phyloP scores from a whole-genome alignment of 2,329 filamentous ascomycete genomes.

The Pseudocercospora pini-densiflorae region DNA sequence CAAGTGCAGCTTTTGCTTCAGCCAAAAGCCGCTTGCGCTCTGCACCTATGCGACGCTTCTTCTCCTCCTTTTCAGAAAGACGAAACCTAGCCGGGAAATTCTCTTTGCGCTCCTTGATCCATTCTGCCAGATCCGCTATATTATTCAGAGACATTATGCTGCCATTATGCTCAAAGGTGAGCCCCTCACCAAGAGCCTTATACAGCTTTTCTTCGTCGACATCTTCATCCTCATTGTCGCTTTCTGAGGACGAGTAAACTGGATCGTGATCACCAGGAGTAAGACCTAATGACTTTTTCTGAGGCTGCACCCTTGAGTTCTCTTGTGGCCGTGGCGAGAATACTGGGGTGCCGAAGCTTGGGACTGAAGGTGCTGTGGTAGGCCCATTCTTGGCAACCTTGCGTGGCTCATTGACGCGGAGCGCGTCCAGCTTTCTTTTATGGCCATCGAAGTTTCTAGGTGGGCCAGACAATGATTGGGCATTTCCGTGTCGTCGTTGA shows the following conservation, averaged over 20 bases:
- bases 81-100: slow-evolving; percentile 80
- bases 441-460: slow-evolving; percentile 33
- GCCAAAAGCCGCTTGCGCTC: slow-evolving; percentile 42
- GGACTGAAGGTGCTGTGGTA: slow-evolving; percentile 37
- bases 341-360: slow-evolving; percentile 38
- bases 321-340: slow-evolving; percentile 10
- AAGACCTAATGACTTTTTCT: slow-evolving; percentile 72
- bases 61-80: slow-evolving; percentile 58
- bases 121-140: slow-evolving; percentile 72
- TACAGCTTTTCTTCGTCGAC: slow-evolving; percentile 69
- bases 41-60: slow-evolving; percentile 36
- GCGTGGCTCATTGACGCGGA: slow-evolving; percentile 27
- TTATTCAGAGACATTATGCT: slow-evolving; percentile 58
- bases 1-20: slow-evolving; percentile 22
- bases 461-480: slow-evolving; percentile 5
- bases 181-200: slow-evolving; percentile 39
- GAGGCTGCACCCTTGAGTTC: slow-evolving; percentile 47
- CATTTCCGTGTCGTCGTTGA: not conserved
- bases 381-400: slow-evolving; percentile 23
- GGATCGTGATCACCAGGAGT: slow-evolving; percentile 53
- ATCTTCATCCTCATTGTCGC: slow-evolving; percentile 66
- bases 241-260: slow-evolving; percentile 34
- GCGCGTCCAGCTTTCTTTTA: slow-evolving; percentile 41
- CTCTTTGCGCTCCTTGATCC: slow-evolving; percentile 78
- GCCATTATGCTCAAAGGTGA: slow-evolving; percentile 60